Evolutionary conservation across 495 filamentous ascomycete genomes (phyloP).

Genomic region (Lasiosphaeria miniovina): DNA sequence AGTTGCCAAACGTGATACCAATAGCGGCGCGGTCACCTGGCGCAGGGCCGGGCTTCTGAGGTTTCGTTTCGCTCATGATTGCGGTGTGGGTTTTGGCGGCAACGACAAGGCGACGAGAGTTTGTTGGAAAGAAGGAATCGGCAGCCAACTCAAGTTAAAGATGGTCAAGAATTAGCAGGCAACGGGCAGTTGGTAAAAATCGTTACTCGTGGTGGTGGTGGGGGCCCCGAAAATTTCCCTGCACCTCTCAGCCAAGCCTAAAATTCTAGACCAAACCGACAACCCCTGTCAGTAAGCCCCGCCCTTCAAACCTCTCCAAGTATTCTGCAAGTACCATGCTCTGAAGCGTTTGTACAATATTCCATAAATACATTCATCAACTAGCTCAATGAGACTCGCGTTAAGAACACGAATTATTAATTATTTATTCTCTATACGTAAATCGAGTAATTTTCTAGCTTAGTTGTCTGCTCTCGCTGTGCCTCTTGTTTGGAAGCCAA

Average conservation of each 20-base stretch:
- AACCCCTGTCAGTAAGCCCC: neutral
- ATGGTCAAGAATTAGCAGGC: neutral
- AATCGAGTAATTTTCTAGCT: too few species aligned
- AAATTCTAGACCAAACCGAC: slow-evolving; percentile 19
- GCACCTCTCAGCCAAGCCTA: slow-evolving; percentile 6
- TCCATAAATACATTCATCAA: too few species aligned
- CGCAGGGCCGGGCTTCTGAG: slow-evolving; percentile 35
- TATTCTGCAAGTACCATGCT: too few species aligned
- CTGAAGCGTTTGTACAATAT: too few species aligned
- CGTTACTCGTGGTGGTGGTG: slow-evolving; percentile 15
- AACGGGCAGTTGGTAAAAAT: slow-evolving; percentile 9
- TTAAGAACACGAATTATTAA: too few species aligned
- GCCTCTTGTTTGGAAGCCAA: too few species aligned
- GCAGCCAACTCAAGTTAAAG: slow-evolving; percentile 3
- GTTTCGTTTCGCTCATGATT: slow-evolving; percentile 35
- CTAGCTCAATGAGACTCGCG: too few species aligned
- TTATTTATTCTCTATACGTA: too few species aligned
- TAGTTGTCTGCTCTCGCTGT: too few species aligned
- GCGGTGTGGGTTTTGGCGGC: slow-evolving; percentile 7
- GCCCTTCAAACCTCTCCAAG: neutral
- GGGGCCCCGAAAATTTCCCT: neutral
- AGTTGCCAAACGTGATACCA: slow-evolving; percentile 97
- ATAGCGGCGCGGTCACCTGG: slow-evolving; percentile 72
- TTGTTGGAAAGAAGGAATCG: neutral
- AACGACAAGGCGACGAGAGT: neutral